These are phyloP conservation scores for Mortierella sp. DNA, from an alignment of 371 early-diverging fungal species.

Conservation along the genomic window DNA sequence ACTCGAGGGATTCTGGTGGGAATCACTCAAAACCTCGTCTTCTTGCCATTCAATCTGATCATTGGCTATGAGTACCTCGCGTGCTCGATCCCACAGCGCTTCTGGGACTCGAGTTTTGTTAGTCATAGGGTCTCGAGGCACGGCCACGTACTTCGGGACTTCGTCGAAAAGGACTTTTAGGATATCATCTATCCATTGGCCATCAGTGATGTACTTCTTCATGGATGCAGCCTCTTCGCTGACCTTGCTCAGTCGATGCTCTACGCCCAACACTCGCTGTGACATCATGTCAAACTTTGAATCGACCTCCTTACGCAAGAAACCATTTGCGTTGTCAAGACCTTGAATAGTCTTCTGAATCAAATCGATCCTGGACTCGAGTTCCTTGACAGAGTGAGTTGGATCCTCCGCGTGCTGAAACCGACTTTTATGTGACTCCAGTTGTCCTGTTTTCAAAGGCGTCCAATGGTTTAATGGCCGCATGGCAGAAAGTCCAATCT, in stretches of 20 bases:
- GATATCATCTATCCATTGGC: conserved; percentile 21
- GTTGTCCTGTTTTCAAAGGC: neutral
- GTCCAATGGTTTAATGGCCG: neutral
- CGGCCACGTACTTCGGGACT: conserved; percentile 15
- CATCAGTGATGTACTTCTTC: neutral
- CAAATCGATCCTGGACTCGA: conserved; percentile 19
- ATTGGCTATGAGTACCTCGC: conserved; percentile 3
- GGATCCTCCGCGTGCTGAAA: conserved; percentile 1
- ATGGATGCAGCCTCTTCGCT: neutral
- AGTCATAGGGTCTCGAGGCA: conserved; percentile 11
- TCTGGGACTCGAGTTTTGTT: conserved; percentile 12
- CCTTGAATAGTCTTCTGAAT: conserved; percentile 15
- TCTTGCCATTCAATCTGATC: neutral
- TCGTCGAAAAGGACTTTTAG: conserved; percentile 8
- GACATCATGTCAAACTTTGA: neutral
- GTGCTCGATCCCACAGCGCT: conserved; percentile 20
- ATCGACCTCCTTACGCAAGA: neutral
- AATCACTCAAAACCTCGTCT: neutral
- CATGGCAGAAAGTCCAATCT: neutral
- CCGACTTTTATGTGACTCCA: neutral
- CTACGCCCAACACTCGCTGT: neutral
- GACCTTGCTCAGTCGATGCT: neutral
- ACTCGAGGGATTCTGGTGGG: neutral
- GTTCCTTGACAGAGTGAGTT: conserved; percentile 5
- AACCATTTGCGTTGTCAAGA: conserved; percentile 1